Conservation (phyloP, 129 eudicot genomes). For the Saposhnikovia divaricata region DNA sequence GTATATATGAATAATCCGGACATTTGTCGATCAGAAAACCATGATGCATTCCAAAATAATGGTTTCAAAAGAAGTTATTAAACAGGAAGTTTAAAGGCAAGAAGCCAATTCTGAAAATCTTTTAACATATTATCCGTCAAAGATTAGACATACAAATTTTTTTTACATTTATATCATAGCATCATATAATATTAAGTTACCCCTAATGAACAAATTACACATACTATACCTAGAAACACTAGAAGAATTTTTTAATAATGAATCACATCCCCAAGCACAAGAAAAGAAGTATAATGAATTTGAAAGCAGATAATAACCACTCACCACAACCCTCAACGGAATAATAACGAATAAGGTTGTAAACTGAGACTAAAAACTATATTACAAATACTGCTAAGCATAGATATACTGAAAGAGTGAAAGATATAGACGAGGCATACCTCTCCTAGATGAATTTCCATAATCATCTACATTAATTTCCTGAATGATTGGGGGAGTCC, state of each 20-base stretch:
- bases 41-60: neutral
- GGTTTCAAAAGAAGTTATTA: neutral
- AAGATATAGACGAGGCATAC: constrained; percentile 21
- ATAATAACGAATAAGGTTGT: neutral
- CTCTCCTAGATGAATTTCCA: constrained; percentile 51
- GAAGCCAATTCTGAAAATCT: neutral
- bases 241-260: neutral
- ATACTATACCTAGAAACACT: neutral
- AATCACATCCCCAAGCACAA: neutral
- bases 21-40: neutral
- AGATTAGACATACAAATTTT: neutral
- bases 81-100: neutral
- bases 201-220: neutral
- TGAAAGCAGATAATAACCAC: neutral
- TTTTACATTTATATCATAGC: neutral
- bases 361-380: neutral
- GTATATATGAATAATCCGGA: neutral
- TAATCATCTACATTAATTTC: constrained; percentile 59
- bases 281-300: neutral
- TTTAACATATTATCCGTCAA: neutral
- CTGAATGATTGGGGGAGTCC: constrained; percentile 76
- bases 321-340: neutral
- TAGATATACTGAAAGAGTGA: neutral
- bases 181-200: neutral
- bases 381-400: neutral